Percentiles rank a stretch among this genome's conserved stretches.
Conservation (phyloP, 1,284 basidiomycete genomes). For the Taiwanofungus camphoratus region DNA sequence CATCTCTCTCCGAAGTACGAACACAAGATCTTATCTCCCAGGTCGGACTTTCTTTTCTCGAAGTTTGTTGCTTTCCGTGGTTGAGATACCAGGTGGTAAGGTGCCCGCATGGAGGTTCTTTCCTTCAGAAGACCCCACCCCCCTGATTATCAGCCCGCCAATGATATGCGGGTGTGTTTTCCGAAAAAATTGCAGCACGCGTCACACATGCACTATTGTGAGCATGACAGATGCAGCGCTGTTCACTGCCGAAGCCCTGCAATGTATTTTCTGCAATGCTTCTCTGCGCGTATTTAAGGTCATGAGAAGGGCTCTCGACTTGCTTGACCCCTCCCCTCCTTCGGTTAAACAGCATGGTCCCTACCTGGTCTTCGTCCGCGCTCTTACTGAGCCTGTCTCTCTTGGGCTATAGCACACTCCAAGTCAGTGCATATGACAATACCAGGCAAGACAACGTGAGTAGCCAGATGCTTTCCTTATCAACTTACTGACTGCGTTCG, state of each 20-base stretch:
- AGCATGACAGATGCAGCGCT: neutral
- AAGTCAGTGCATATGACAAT: constrained; percentile 9
- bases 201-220: neutral
- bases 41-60: too few species aligned
- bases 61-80: too few species aligned
- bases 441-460: constrained; percentile 13
- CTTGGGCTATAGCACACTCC: constrained; percentile 1
- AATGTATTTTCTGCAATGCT: neutral
- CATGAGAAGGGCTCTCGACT: neutral
- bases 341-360: constrained; percentile 7
- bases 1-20: too few species aligned
- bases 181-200: neutral
- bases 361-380: constrained; percentile 7
- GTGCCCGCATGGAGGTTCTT: constrained; percentile 1
- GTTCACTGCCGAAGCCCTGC: neutral
- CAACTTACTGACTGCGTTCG: neutral
- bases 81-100: too few species aligned
- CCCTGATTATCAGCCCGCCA: neutral
- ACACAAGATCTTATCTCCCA: too few species aligned
- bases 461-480: neutral
- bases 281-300: constrained; percentile 1
- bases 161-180: neutral
- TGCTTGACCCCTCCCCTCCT: constrained; percentile 4
- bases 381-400: constrained; percentile 6
- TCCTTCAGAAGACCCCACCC: neutral